Base-by-base conservation (phyloP, 352 stramenopile genomes). In the Globisporangium parvum region DNA sequence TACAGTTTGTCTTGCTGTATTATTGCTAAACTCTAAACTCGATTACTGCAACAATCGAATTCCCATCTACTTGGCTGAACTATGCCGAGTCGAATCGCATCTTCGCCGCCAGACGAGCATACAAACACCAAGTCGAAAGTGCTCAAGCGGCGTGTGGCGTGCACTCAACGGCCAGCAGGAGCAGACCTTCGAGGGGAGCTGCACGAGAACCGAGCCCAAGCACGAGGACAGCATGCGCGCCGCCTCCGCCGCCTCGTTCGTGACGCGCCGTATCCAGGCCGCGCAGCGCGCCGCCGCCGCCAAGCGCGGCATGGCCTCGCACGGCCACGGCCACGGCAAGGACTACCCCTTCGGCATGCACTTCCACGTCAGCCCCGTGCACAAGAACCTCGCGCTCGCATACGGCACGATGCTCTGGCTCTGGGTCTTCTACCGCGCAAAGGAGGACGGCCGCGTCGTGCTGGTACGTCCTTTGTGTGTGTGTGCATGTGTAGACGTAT, bases 371-470 rank as follows among this genome's bases (percentile, higher is more conserved):
- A 88, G 75, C 65, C 75, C 80, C 20, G 74, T 91, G 59, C 82
- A 96, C 80, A 94, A 93, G 73, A 89, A 92, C 68, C 65, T 93
- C 49, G 85, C 66, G 49, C 66, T 89, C 54, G 82, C 80, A n/a
- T 92, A 95, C 65, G 85, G 84, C 70, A 92, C 80, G 35, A 87
- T 96, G 76, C 78, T 91, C 42, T 96, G 87, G 87, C 77, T 96
- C 53, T 96, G 87, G 87, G 67, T 96, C 65, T 95, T 96, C 69
- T 95, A 77, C 62, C 80, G 87, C 46, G 81, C 84, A 71, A 96
- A 95, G 72, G 59, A 96, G 63, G 87, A 96, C 63, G 87, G 87
- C 53, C 73, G 72, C 51, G 80, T 72, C 48, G 46, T 96, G 21
- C 58, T 96, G 65, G 83, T 93, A 68, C 59, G 75, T 75, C 1